Conservation (phyloP, 2,329 filamentous ascomycete species). For the Anthostomella pinea region DNA sequence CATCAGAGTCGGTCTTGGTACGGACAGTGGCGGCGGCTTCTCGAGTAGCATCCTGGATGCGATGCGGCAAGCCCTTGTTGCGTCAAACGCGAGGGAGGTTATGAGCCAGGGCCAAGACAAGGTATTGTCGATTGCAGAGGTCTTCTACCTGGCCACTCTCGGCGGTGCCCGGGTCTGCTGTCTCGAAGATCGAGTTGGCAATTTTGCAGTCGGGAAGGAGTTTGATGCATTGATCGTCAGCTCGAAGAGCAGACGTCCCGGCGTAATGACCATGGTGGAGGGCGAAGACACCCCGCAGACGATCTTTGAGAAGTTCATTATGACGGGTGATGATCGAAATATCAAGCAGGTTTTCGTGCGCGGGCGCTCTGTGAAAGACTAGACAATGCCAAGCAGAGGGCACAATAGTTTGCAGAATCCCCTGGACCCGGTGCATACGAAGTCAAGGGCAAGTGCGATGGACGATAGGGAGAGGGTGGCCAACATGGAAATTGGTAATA, state of each 20-base stretch:
- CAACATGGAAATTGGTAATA: too few relatives aligned
- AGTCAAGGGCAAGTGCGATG: too few relatives aligned
- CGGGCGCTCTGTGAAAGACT: slow-evolving; percentile 36
- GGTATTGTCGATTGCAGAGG: slow-evolving; percentile 47
- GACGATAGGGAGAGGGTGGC: too few relatives aligned
- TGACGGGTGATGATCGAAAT: slow-evolving; percentile 65
- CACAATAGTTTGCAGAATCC: too few relatives aligned
- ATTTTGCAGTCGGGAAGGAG: slow-evolving; percentile 57
- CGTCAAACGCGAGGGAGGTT: slow-evolving; percentile 46
- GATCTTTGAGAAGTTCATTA: slow-evolving; percentile 62
- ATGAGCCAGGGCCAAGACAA: slow-evolving; percentile 39
- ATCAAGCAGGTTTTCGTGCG: slow-evolving; percentile 53
- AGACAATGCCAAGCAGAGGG: too few relatives aligned
- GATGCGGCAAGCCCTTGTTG: slow-evolving; percentile 57
- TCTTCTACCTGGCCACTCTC: slow-evolving; percentile 59
- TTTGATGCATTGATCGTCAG: slow-evolving; percentile 58
- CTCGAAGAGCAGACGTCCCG: slow-evolving; percentile 26
- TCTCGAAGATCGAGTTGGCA: slow-evolving; percentile 52
- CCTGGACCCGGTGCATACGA: too few relatives aligned
- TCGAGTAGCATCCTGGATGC: slow-evolving; percentile 57
- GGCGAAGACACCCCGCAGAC: slow-evolving; percentile 43
- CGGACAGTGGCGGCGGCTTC: slow-evolving; percentile 62
- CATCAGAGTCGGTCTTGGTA: slow-evolving; percentile 66
- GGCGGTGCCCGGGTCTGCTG: slow-evolving; percentile 60
- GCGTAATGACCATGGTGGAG: slow-evolving; percentile 52